Evolutionary conservation across 176 grass and related monocot genomes (phyloP).

Genomic region (Raddia guianensis): DNA sequence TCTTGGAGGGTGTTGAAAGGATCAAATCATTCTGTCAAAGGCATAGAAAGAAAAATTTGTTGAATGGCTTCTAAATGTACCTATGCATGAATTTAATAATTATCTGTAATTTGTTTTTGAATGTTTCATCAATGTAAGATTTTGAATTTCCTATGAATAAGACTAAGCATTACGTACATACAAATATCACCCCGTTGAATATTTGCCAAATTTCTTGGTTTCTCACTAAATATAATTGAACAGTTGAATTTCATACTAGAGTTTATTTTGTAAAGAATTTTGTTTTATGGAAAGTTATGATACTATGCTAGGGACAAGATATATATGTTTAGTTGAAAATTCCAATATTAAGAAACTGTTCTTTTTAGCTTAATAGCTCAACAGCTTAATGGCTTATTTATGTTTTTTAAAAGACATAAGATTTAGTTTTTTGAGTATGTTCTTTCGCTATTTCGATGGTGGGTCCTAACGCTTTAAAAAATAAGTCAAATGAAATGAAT

Average conservation of each 20-base stretch:
- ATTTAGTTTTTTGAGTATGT: no score
- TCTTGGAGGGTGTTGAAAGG: constrained; percentile 53
- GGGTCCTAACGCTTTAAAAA: no score
- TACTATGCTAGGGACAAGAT: neutral
- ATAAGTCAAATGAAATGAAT: no score
- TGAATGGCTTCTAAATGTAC: constrained; percentile 14
- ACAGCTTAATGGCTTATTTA: no score
- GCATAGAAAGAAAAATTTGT: constrained; percentile 41
- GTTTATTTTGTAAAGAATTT: neutral
- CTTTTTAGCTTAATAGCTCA: no score
- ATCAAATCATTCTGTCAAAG: constrained; percentile 53
- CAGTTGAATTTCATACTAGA: neutral
- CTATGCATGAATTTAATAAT: neutral
- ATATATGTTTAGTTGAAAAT: neutral
- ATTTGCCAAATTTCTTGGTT: neutral
- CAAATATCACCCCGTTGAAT: neutral
- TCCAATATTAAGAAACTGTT: neutral
- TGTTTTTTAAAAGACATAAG: no score
- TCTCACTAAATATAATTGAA: neutral
- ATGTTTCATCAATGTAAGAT: neutral
- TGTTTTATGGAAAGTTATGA: neutral
- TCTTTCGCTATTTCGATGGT: no score
- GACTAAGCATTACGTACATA: neutral
- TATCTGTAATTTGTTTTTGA: neutral
- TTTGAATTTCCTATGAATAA: constrained; percentile 21